phyloP scores from a whole-genome alignment of 768 basidiomycete species.

The Amanita phalloides region DNA sequence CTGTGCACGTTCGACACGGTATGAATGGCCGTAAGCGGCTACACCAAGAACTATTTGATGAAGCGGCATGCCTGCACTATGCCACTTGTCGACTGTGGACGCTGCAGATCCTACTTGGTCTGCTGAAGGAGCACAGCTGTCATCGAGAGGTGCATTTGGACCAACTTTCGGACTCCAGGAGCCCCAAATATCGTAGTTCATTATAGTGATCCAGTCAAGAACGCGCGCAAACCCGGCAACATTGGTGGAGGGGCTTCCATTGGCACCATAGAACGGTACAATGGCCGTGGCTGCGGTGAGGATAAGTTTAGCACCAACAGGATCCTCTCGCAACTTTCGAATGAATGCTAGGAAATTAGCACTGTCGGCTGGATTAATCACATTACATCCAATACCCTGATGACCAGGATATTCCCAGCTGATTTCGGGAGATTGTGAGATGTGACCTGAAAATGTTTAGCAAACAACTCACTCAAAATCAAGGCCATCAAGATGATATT shows the following conservation, averaged over 20 bases:
- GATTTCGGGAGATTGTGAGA: background rate
- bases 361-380: slow-evolving; percentile 46
- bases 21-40: slow-evolving; percentile 76
- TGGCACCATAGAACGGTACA: slow-evolving; percentile 27
- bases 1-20: slow-evolving; percentile 31
- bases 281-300: slow-evolving; percentile 38
- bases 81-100: slow-evolving; percentile 66
- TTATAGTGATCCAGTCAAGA: slow-evolving; percentile 43
- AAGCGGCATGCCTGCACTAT: slow-evolving; percentile 61
- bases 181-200: slow-evolving; percentile 69
- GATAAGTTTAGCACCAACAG: slow-evolving; percentile 43
- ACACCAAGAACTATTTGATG: slow-evolving; percentile 73
- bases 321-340: slow-evolving; percentile 49
- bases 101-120: slow-evolving; percentile 66
- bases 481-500: slow-evolving; percentile 51
- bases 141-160: slow-evolving; percentile 79
- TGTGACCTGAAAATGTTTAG: background rate
- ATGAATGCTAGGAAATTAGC: slow-evolving; percentile 76
- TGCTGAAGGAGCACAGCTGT: slow-evolving; percentile 54
- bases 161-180: slow-evolving; percentile 58
- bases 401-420: slow-evolving; percentile 85
- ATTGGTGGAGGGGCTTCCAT: slow-evolving; percentile 49
- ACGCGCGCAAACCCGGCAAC: slow-evolving; percentile 63
- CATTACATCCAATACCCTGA: slow-evolving; percentile 67
- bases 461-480: slow-evolving; percentile 34